Conservation (phyloP, 2,329 filamentous ascomycete species). For the Verticillium nubilum region DNA sequence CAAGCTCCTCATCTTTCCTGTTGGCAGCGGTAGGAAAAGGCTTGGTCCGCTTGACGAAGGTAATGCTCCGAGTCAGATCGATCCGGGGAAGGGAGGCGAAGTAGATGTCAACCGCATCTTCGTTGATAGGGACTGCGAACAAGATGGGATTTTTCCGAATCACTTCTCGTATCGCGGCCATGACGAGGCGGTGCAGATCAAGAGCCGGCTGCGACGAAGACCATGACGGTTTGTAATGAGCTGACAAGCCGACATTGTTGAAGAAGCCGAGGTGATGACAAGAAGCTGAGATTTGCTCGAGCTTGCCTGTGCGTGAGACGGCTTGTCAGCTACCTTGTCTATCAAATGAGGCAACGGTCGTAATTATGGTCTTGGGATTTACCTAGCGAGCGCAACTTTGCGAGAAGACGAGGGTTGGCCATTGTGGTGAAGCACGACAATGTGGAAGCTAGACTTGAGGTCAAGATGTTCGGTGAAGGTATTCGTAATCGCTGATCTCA, state of each 20-base stretch:
- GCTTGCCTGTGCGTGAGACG: conserved; percentile 21
- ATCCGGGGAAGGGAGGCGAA: conserved; percentile 37
- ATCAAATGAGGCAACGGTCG: no score
- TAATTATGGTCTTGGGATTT: neutral
- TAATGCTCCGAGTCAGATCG: conserved; percentile 29
- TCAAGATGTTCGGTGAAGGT: no score
- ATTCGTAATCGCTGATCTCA: neutral
- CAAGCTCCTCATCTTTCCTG: conserved; percentile 30
- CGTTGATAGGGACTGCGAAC: conserved; percentile 32
- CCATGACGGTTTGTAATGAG: conserved; percentile 25
- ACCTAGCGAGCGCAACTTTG: neutral
- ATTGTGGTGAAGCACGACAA: neutral
- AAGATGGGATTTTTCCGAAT: conserved; percentile 34
- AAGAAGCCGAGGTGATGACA: conserved; percentile 36
- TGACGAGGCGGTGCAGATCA: conserved; percentile 21
- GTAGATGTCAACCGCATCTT: conserved; percentile 31
- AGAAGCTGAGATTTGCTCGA: conserved; percentile 37
- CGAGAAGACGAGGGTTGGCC: neutral
- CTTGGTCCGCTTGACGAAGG: conserved; percentile 22
- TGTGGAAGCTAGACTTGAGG: neutral
- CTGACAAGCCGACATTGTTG: conserved; percentile 34
- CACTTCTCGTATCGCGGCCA: conserved; percentile 24
- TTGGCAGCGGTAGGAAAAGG: conserved; percentile 9
- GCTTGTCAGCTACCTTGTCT: neutral
- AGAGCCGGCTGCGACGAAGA: conserved; percentile 17